Evolutionary conservation across 164 flowering plant genomes (phyloP), one percentile per base, ranked within the genome.

Genomic region (Chloranthus sessilifolius): DNA sequence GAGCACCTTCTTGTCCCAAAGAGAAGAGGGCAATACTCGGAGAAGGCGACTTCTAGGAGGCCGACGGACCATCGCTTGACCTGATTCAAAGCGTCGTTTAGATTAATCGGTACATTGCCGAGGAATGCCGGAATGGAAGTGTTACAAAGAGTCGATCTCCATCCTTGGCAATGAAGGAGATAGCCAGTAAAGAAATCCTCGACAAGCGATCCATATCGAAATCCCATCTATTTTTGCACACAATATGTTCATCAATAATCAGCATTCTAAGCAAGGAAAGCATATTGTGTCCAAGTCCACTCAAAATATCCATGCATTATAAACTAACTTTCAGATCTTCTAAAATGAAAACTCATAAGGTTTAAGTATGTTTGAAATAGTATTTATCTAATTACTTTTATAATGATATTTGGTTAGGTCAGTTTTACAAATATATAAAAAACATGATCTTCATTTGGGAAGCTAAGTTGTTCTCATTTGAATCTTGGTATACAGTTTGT

Each of bases 121-220:
- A 77, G 47, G 60, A 90, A 90, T 0, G 95, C 95, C 5, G 83
- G 59, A 49, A 84, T 66, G 2, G 65, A 42, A 14, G 92, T 95
- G 36, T 80, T 14, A 58, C 81, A 85, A 38, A 85, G 78, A 5
- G 74, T 44, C 1, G 78, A 59, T 44, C 50, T 71, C 98, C 98
- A 91, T 29, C 98, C 96, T 49, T 82, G 80, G 26, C 85, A 76
- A 1, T 81, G 79, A 39, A 87, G 57, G 17, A 54, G 48, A 55
- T 72, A 85, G 4, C 98, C 91, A 0, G 95, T 82, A 63, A 69
- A 68, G 45, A 54, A 75, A 65, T 91, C 98, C 68, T 91, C 96
- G 0, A 69, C 69, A 26, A 83, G 52, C 0, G 92, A 81, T n/a
- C 98, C 98, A 46, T 85, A 87, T 47, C 80, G 62, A 39, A 82